These are phyloP conservation scores for Paraleonurus japonicus DNA, from an alignment of 257 asterid species.

Conservation along the genomic window DNA sequence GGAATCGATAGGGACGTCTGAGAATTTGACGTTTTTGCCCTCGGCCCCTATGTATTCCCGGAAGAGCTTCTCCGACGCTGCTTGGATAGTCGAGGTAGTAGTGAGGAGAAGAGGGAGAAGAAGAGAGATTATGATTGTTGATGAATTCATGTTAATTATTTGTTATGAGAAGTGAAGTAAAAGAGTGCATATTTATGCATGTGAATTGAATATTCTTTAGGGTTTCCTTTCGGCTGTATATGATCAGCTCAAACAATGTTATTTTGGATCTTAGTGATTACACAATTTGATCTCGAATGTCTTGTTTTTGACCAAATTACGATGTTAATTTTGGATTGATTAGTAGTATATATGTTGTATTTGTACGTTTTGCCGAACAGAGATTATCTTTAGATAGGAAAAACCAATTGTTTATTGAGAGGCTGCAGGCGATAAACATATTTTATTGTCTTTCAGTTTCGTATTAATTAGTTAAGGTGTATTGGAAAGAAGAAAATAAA, in stretches of 20 bases:
- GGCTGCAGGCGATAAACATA: neutral
- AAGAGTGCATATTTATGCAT: neutral
- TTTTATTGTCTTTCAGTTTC: neutral
- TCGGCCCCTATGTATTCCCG: conserved; percentile 74
- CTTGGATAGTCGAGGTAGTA: conserved; percentile 7
- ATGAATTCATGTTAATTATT: conserved; percentile 33
- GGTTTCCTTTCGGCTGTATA: neutral
- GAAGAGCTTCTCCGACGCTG: conserved; percentile 47
- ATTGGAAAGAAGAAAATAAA: too few relatives aligned
- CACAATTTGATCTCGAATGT: neutral
- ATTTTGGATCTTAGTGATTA: neutral
- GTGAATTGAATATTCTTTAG: neutral
- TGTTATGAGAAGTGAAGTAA: neutral
- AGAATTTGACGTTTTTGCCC: conserved; percentile 39
- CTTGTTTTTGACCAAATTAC: neutral
- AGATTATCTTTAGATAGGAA: neutral
- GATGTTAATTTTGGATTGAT: neutral
- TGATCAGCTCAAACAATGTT: neutral
- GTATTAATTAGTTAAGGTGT: too few relatives aligned
- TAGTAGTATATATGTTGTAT: too few relatives aligned
- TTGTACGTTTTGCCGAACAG: neutral
- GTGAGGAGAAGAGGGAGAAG: conserved; percentile 34
- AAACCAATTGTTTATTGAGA: neutral
- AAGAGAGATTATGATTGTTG: conserved; percentile 26
- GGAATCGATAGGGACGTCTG: conserved; percentile 53